Evolutionary conservation across 2,329 filamentous ascomycete species (phyloP).

Genomic region (Diaporthe caulivora): DNA sequence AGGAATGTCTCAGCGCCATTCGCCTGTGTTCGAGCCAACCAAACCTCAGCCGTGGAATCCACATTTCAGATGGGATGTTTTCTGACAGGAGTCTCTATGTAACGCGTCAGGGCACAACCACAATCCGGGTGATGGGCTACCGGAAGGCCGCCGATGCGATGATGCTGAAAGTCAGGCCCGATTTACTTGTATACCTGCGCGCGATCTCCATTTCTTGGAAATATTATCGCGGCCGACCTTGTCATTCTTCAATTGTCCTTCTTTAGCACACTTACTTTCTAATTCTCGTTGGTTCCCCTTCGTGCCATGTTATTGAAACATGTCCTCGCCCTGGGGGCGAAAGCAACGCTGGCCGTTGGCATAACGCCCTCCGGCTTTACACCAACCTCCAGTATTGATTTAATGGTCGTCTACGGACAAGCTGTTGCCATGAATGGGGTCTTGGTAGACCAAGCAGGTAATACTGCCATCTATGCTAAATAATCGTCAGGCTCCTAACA

Average conservation of each 20-base stretch:
- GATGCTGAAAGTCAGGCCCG: neutral
- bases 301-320: neutral
- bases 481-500: neutral
- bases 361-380: slow-evolving; percentile 20
- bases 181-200: neutral
- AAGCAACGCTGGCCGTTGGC: slow-evolving; percentile 26
- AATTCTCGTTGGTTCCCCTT: neutral
- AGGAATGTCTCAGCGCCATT: neutral
- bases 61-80: neutral
- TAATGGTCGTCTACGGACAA: slow-evolving; percentile 9
- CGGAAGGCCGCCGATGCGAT: neutral
- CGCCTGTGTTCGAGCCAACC: slow-evolving; percentile 17
- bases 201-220: too few relatives aligned
- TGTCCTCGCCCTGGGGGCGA: neutral
- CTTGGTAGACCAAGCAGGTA: slow-evolving; percentile 12
- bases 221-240: neutral
- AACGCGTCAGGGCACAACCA: neutral
- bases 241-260: too few relatives aligned
- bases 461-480: neutral
- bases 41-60: neutral
- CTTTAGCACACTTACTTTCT: neutral
- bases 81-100: slow-evolving; percentile 3
- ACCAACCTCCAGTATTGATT: neutral
- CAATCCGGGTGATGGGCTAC: neutral
- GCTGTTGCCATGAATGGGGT: neutral